These are phyloP conservation scores for Thielaviopsis cerberus DNA, from an alignment of 2,329 filamentous ascomycete species.

Conservation along the genomic window DNA sequence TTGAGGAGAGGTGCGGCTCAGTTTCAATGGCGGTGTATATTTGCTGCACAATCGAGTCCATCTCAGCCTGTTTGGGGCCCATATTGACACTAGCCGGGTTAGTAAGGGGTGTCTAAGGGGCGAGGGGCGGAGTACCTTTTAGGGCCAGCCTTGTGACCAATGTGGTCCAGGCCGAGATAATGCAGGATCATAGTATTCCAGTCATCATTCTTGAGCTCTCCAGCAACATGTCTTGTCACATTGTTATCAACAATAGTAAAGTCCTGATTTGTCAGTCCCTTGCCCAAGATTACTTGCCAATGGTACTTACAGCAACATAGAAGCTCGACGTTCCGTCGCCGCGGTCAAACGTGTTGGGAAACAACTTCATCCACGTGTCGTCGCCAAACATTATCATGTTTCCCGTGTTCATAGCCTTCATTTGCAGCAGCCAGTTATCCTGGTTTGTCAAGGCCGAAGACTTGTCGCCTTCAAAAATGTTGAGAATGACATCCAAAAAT, in stretches of 20 bases:
- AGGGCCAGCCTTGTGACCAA: slow-evolving; percentile 89
- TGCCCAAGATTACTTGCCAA: too few relatives aligned
- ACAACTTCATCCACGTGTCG: slow-evolving; percentile 95
- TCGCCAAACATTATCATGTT: slow-evolving; percentile 91
- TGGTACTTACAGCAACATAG: slow-evolving; percentile 68
- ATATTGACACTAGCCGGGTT: slow-evolving; percentile 52
- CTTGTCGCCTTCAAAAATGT: slow-evolving; percentile 86
- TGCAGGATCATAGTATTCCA: slow-evolving; percentile 92
- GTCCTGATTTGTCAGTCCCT: slow-evolving; percentile 39
- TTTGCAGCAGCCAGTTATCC: slow-evolving; percentile 90
- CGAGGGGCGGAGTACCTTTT: slow-evolving; percentile 36
- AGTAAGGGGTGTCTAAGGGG: neutral
- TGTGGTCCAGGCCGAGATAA: slow-evolving; percentile 89
- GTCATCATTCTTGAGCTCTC: slow-evolving; percentile 56
- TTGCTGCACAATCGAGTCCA: slow-evolving; percentile 63
- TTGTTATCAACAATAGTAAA: slow-evolving; percentile 97
- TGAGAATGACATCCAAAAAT: slow-evolving; percentile 90
- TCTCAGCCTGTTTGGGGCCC: slow-evolving; percentile 81
- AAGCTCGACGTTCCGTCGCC: slow-evolving; percentile 91
- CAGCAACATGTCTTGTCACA: slow-evolving; percentile 73
- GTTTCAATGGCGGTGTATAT: slow-evolving; percentile 62
- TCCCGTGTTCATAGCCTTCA: slow-evolving; percentile 52
- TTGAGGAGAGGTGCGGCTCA: slow-evolving; percentile 52
- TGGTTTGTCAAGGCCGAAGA: slow-evolving; percentile 72
- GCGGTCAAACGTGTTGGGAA: slow-evolving; percentile 71